Evolutionary conservation across 2,329 filamentous ascomycete species (phyloP), one percentile per base, ranked within the genome.

Genomic region (Colletotrichum sidae): DNA sequence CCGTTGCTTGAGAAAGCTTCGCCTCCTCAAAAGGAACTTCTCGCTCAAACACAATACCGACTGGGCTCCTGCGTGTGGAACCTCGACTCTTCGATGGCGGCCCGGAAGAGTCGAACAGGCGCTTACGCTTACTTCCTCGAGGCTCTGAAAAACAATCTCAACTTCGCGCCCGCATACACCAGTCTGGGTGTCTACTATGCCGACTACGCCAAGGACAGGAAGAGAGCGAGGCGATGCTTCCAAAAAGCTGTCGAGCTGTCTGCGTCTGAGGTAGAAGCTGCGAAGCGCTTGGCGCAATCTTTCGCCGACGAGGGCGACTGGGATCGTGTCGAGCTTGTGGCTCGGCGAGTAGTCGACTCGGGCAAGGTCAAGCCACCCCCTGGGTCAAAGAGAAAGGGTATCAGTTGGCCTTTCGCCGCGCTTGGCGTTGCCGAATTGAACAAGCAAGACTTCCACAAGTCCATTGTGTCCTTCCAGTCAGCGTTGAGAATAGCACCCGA

Each of bases 211-310:
- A 93, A 90, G 69, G 96, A 98, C 76, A 93, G 90, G 77, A 92
- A 90, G 72, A 86, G 96, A 73, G 93, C 95, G 8, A 87, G 92
- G n/a, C 90, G 92, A 68, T 98, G 95, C 75, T 98, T 98, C 72
- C 93, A 97, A 72, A 97, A 98, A 75, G 96, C 96, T 0, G 92
- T 99, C 54, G 96, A 99, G 76, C 81, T 99, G 3, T 99, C 96
- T 0, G 82, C 93, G 0, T 90, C 92, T 0, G 96, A 99, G 74
- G 87, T 97, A 1, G 84, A 91, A 70, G 93, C 96, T 41, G 96
- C 96, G 0, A 93, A 98, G 76, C 88, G 93, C 35, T 85, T 99
- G 13, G 94, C 96, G 2, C 87, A 88, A 65, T 90, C 89, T 0
- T 99, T 97, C 76, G 95, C 96, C 0, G 90, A 97, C 58, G 90